These are phyloP conservation scores for Voacanga thouarsii DNA, from an alignment of 257 asterid genomes.

Conservation along the genomic window DNA sequence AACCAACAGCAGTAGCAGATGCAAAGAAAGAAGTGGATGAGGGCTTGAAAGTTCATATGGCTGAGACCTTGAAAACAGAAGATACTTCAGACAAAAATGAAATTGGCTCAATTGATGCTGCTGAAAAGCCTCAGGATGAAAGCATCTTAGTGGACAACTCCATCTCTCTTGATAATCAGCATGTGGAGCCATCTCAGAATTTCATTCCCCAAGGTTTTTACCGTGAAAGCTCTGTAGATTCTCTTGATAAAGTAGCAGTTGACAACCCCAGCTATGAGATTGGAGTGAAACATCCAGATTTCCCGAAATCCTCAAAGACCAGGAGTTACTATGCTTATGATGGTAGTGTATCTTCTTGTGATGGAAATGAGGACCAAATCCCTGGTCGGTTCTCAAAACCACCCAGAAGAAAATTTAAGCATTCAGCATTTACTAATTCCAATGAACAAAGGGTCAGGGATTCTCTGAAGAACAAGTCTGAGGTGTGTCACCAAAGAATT, in stretches of 20 bases:
- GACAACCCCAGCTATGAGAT: conserved; percentile 28
- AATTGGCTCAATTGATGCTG: conserved; percentile 19
- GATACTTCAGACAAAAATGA: conserved; percentile 9
- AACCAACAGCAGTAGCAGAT: conserved; percentile 17
- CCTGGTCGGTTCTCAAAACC: conserved; percentile 30
- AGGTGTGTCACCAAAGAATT: conserved; percentile 27
- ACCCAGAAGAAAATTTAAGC: conserved; percentile 32
- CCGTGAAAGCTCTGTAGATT: conserved; percentile 40
- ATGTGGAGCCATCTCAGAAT: conserved; percentile 25
- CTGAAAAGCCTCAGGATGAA: conserved; percentile 30
- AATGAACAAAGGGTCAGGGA: conserved; percentile 18
- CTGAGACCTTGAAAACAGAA: conserved; percentile 18
- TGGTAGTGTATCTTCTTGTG: conserved; percentile 70
- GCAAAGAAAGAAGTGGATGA: conserved; percentile 21
- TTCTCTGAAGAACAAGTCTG: conserved; percentile 24
- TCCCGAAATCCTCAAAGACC: conserved; percentile 34
- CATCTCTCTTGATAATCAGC: conserved; percentile 38
- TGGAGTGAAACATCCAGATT: conserved; percentile 19
- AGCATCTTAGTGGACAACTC: conserved; percentile 30
- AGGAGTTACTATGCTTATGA: conserved; percentile 50
- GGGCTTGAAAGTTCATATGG: conserved; percentile 10
- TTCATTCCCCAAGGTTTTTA: conserved; percentile 28
- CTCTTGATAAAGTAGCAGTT: conserved; percentile 31
- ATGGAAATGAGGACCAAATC: conserved; percentile 45
- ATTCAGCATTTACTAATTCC: conserved; percentile 19